Conservation (phyloP, 208 protist species). For the Wallacemonas sp. region DNA sequence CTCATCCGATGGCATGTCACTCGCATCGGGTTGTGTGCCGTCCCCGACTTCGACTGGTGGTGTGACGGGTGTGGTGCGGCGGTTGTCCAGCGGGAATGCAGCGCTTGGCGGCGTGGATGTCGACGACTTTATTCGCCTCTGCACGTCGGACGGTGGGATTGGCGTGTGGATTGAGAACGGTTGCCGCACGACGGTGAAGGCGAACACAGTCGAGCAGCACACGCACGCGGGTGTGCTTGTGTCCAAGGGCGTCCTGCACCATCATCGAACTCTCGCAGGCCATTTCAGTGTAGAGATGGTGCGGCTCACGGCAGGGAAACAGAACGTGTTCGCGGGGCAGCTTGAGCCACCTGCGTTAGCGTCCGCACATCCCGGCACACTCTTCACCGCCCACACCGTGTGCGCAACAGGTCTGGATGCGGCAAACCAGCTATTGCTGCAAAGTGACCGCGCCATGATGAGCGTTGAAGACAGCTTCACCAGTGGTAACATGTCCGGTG, state of each 20-base stretch:
- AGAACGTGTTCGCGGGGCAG: constrained; percentile 27
- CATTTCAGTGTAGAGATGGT: constrained; percentile 21
- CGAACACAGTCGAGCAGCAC: constrained; percentile 54
- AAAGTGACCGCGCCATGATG: constrained; percentile 3
- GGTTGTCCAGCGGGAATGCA: neutral
- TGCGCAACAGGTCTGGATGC: constrained; percentile 38
- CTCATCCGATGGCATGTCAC: constrained; percentile 49
- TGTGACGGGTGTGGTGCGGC: neutral
- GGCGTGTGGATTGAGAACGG: constrained; percentile 76
- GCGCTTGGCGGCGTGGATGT: constrained; percentile 35
- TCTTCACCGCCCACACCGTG: constrained; percentile 42
- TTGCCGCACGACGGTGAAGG: constrained; percentile 50
- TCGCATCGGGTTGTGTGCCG: constrained; percentile 50
- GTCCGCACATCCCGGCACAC: constrained; percentile 23
- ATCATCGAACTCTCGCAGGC: constrained; percentile 44
- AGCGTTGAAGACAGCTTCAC: constrained; percentile 4
- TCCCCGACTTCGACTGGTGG: constrained; percentile 9
- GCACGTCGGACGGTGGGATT: constrained; percentile 72
- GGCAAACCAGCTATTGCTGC: constrained; percentile 25
- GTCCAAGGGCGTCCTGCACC: constrained; percentile 47
- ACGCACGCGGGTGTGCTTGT: constrained; percentile 62
- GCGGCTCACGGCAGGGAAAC: neutral
- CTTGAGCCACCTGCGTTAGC: constrained; percentile 36
- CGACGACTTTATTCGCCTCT: constrained; percentile 51
- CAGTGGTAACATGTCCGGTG: constrained; percentile 8